Percentiles rank a stretch among this genome's conserved stretches.
Conservation (phyloP, 495 filamentous ascomycete species). For the Penicillium lagena region DNA sequence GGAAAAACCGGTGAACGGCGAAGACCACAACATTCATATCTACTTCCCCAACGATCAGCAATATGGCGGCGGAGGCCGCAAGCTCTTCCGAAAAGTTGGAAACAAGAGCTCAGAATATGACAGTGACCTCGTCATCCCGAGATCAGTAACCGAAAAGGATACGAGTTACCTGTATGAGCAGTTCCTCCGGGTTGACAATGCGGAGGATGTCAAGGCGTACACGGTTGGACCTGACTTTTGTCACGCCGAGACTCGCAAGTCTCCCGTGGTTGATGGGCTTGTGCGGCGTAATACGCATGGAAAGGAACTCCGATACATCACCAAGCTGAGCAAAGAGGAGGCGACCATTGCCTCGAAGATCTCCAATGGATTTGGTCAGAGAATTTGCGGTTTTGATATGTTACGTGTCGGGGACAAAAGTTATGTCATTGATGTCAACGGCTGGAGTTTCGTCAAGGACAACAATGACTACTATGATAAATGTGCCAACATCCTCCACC, state of each 20-base stretch:
- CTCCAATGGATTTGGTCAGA: slow-evolving; percentile 84
- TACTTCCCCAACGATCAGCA: slow-evolving; percentile 78
- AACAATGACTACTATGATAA: slow-evolving; percentile 98
- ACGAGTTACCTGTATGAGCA: slow-evolving; percentile 94
- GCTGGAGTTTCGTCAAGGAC: slow-evolving; percentile 99
- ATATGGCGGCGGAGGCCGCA: slow-evolving; percentile 77
- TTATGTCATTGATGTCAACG: slow-evolving; percentile 98
- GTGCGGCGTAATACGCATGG: slow-evolving; percentile 94
- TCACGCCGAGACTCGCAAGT: slow-evolving; percentile 95
- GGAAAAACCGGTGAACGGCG: slow-evolving; percentile 95
- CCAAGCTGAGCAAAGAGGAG: slow-evolving; percentile 74
- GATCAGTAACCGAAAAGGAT: slow-evolving; percentile 68
- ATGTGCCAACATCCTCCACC: slow-evolving; percentile 74
- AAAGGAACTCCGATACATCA: slow-evolving; percentile 95
- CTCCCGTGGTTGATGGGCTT: slow-evolving; percentile 91
- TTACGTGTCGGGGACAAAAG: slow-evolving; percentile 81
- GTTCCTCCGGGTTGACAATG: slow-evolving; percentile 91
- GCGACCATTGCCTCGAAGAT: slow-evolving; percentile 82
- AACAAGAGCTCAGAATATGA: slow-evolving; percentile 98
- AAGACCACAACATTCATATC: slow-evolving; percentile 98
- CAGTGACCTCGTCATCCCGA: slow-evolving; percentile 62
- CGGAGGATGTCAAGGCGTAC: slow-evolving; percentile 98
- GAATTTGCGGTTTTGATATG: slow-evolving; percentile 95
- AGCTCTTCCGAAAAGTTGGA: slow-evolving; percentile 91
- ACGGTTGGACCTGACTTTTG: slow-evolving; percentile 92